Evolutionary conservation across 1,139 yeast species (phyloP), one percentile per base, ranked within the genome.

Genomic region (Nakaseomyces uthaithaninus): DNA sequence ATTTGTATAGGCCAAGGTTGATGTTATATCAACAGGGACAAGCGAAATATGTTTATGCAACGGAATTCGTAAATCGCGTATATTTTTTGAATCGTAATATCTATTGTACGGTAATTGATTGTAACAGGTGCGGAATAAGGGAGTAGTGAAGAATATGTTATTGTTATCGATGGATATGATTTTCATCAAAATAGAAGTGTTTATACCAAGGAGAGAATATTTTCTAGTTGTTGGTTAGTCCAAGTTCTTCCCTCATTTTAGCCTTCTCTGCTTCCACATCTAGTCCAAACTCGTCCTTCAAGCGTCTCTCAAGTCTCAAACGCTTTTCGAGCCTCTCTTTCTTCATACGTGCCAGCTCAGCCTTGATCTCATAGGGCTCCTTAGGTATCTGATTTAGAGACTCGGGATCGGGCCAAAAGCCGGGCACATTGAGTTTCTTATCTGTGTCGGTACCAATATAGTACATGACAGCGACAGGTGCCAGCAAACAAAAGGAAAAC

Each of bases 371-470:
- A 53, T 82, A 85, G 8, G 89, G 89, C 57, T 87, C 96, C 58
- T 86, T 89, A 3, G 96, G 97, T 27, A 89, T 80, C 63, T 83
- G 82, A 59, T 87, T 86, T 52, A 86, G 71, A 2, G 95, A 81
- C 27, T 83, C 82, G 28, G 96, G 96, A 62, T 87, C 96, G 1
- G 97, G 97, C 95, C 95, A 86, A 63, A 85, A 87, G 14, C 95
- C 95, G n/a, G 94, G 94, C 41, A 87, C 78, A 57, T 86, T 85
- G 60, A 89, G 77, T 65, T 86, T 87, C 52, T 72, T 75, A 61
- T 89, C 95, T 1, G 96, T 82, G 53, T 87, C 89, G 34, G 82
- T 72, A 57, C 96, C 96, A 39, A 86, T 89, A 54, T 82, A 89
- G 63, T 85, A 80, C 97, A 89, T 89, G 54, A 87, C 80, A 16